Evolutionary conservation across 208 protist genomes (phyloP).

Genomic region (Trypanosoma lewisi): DNA sequence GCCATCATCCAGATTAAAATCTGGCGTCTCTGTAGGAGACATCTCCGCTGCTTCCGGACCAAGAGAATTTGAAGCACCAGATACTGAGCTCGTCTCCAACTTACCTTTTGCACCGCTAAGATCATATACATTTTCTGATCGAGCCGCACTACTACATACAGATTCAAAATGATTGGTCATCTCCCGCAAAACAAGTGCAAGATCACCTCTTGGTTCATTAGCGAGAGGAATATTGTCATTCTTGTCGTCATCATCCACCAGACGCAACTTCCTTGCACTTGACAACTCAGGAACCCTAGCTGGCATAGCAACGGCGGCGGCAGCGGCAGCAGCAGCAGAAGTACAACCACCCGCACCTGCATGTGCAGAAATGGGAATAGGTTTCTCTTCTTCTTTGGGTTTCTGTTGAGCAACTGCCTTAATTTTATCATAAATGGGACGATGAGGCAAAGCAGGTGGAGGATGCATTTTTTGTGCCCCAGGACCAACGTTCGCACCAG

Average conservation of each 20-base stretch:
- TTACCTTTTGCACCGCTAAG: neutral
- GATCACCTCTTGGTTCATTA: slow-evolving; percentile 12
- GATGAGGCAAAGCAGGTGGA: neutral
- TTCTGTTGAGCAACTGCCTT: neutral
- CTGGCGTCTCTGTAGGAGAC: neutral
- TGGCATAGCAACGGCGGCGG: neutral
- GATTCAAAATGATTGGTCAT: slow-evolving; percentile 36
- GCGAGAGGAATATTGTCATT: neutral
- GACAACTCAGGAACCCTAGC: neutral
- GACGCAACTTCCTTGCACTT: neutral
- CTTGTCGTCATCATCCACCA: neutral
- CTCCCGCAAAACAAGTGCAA: slow-evolving; percentile 36
- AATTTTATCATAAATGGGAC: neutral
- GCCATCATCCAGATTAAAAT: neutral
- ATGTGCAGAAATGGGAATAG: neutral
- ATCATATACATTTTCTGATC: neutral
- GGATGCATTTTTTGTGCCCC: neutral
- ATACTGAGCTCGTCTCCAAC: neutral
- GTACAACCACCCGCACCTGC: too few species aligned
- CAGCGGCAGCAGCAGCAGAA: neutral
- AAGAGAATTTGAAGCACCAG: slow-evolving; percentile 4
- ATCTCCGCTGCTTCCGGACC: neutral
- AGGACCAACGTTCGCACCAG: neutral
- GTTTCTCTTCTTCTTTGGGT: neutral
- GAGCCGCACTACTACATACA: neutral